Evolutionary conservation across 139 green algal species (phyloP), one percentile per base, ranked within the genome.

Genomic region (Edaphochlamys debaryana): DNA sequence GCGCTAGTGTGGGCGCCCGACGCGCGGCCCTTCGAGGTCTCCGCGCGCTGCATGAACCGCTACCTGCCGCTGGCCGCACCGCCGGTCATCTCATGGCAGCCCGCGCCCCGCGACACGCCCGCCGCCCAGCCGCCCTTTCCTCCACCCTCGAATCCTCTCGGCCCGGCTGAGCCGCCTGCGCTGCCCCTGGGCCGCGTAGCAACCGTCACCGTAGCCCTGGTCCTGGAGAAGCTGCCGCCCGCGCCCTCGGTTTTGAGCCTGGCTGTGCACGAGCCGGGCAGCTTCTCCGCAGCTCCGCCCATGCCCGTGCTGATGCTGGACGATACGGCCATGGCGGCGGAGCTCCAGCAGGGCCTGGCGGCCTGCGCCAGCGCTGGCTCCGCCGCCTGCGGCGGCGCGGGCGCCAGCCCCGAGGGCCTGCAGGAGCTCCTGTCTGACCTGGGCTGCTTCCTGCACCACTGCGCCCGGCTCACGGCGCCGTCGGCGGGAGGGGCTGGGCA

Each of bases 221-320:
- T n/a, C n/a, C n/a, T 66, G 13, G 3, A 66, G 27, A 4, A 25
- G 17, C 58, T 66, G 58, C 58, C 58, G 3, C 4, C 19, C 23
- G 58, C 58, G 17, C 58, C 58, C 2, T 25, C 58, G 8, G 23
- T 66, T 66, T 27, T 66, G 2, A 32, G 32, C 27, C 27, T 66
- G 27, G 58, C 32, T 27, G 58, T 66, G 58, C 58, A 27, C 2
- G 20, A 3, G 50, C 50, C 50, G 50, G 48, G 48, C 48, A 15
- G 48, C 54, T 5, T 22, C 54, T 8, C n/a, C 54, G 54, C 22
- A 20, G 3, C 29, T 4, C 7, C 58, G 15, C 30, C n/a, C 19
- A n/a, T 38, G 60, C 60, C 60, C 30, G 60, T 67, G 60, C 60
- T 67, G 60, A 30, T 67, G 60, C 60, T 67, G n/a, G 60, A 67